phyloP scores from a whole-genome alignment of 306 rosid genomes.

The Dalbergia cochinchinensis region DNA sequence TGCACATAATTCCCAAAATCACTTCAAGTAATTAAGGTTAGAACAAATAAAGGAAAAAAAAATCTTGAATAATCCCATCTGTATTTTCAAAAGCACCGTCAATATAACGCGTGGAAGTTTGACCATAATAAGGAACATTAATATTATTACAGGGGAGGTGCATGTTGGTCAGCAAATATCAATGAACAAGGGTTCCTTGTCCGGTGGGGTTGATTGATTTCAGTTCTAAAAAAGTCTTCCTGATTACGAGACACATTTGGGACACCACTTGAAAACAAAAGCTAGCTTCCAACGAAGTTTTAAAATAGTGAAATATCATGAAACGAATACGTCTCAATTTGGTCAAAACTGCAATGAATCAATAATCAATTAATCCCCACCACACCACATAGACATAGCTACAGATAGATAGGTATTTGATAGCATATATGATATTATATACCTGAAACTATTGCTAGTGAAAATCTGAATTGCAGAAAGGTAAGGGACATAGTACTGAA shows the following conservation, averaged over 20 bases:
- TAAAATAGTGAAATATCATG: neutral
- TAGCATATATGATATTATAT: neutral
- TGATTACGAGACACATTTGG: slow-evolving; percentile 24
- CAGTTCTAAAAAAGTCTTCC: neutral
- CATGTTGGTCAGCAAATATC: slow-evolving; percentile 26
- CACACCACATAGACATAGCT: neutral
- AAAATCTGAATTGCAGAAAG: slow-evolving; percentile 95
- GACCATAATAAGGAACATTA: slow-evolving; percentile 39
- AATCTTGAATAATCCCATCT: slow-evolving; percentile 18
- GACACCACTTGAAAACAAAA: slow-evolving; percentile 21
- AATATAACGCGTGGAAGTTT: slow-evolving; percentile 33
- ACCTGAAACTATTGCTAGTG: slow-evolving; percentile 88
- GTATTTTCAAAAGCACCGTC: slow-evolving; percentile 22
- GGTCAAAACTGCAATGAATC: slow-evolving; percentile 26
- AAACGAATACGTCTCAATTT: neutral
- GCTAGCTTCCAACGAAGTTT: neutral
- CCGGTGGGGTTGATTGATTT: neutral
- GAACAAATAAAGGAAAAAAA: neutral
- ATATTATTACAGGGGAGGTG: neutral
- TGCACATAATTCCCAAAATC: slow-evolving; percentile 11
- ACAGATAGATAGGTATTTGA: neutral
- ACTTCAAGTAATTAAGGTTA: neutral
- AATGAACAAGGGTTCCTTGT: neutral
- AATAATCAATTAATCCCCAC: slow-evolving; percentile 21
- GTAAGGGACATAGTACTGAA: slow-evolving; percentile 95